Conservation (phyloP, 495 filamentous ascomycete genomes). For the Beverwykella pulmonaria region DNA sequence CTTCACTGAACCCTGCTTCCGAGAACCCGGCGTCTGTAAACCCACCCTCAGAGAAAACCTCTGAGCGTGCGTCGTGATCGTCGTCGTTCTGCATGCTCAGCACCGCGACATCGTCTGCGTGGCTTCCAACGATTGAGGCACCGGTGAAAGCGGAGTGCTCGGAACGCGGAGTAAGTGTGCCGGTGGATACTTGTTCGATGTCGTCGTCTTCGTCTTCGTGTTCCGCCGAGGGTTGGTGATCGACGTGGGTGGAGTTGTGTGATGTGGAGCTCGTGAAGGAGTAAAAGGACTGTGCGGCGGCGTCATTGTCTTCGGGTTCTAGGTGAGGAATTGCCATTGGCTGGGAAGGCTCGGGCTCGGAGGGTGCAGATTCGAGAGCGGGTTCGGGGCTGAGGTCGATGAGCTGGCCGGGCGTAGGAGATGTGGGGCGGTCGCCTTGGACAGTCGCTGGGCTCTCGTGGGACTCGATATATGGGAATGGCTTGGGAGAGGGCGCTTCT, state of each 20-base stretch:
- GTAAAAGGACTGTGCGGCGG: slow-evolving; percentile 34
- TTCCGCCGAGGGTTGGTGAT: not conserved
- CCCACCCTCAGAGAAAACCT: slow-evolving; percentile 34
- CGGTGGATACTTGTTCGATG: slow-evolving; percentile 30
- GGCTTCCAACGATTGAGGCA: slow-evolving; percentile 28
- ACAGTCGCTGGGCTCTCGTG: slow-evolving; percentile 35
- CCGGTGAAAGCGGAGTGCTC: slow-evolving; percentile 28
- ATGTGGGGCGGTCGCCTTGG: slow-evolving; percentile 6
- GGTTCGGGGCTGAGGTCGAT: slow-evolving; percentile 31
- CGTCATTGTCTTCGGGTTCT: slow-evolving; percentile 14
- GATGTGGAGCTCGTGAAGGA: slow-evolving; percentile 23
- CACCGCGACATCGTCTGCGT: slow-evolving; percentile 35
- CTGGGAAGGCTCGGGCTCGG: slow-evolving; percentile 18
- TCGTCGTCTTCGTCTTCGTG: slow-evolving; percentile 17
- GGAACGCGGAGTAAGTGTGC: slow-evolving; percentile 37
- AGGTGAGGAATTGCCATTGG: slow-evolving; percentile 26
- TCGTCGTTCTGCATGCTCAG: slow-evolving; percentile 34
- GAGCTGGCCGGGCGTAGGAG: slow-evolving; percentile 6
- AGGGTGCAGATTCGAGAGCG: slow-evolving; percentile 4
- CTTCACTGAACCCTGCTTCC: slow-evolving; percentile 30
- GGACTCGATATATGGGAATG: slow-evolving; percentile 25
- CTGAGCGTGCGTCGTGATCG: slow-evolving; percentile 36
- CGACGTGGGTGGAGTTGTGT: slow-evolving; percentile 1
- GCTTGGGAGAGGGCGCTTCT: slow-evolving; percentile 21
- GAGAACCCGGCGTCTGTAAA: slow-evolving; percentile 33